Base-by-base conservation (phyloP, 2,329 filamentous ascomycete genomes). In the Nemania sp. region DNA sequence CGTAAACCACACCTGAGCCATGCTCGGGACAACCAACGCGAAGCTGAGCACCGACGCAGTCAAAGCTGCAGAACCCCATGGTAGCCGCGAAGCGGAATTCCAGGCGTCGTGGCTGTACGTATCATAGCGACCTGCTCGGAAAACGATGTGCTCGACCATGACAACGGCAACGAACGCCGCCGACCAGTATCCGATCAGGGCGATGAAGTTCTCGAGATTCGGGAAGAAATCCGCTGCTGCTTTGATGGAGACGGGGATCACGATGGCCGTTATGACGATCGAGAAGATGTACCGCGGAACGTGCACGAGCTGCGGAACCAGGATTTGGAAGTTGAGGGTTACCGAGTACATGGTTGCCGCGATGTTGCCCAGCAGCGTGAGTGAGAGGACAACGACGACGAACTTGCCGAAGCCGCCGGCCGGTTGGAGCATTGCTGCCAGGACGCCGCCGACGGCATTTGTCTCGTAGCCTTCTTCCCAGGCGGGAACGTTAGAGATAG, bases 281-380 rank as follows among this genome's bases (percentile, higher is more conserved):
- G 81, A 76, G 62, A 83, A 86, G 46, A 83, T 61, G 56, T 80
- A 77, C 4, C 84, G 80, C 5, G 80, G 83, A 2, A 86, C 73
- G 37, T 75, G 74, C 50, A 79, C 73, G 24, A 86, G 75, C 54
- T 75, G 76, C 0, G 84, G 83, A 4, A 83, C 68, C 17, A 86
- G 69, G 60, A 84, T 82, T 69, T 86, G 83, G 68, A 86, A 82
- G 73, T 86, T 86, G 59, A 86, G 75, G 3, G 82, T 82, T 60
- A 86, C 77, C 62, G 80, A 79, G 72, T 86, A 86, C 69, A 82
- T 79, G 14, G 80, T 83, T 14, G 78, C 80, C 1, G 80, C 74
- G 9, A 84, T 73, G 67, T 86, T 86, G 22, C 82, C 83, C 9
- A 86, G 69, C 39, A 86, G 67, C 1, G 78, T 80, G 34, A 84